These are phyloP conservation scores for Sphenostylis stenocarpa DNA, from an alignment of 306 rosid species.

Conservation along the genomic window DNA sequence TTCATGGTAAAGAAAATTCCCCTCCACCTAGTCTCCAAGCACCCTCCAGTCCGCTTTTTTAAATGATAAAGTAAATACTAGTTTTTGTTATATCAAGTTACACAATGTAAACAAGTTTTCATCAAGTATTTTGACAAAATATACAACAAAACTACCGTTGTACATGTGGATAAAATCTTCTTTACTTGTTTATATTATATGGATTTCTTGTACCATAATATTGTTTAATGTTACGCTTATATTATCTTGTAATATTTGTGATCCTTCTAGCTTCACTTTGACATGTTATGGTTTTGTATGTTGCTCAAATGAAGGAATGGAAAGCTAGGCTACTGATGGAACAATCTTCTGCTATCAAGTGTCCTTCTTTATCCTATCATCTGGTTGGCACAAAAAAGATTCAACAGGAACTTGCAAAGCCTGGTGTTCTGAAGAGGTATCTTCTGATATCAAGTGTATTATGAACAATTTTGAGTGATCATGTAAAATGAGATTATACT, in stretches of 20 bases:
- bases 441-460: background rate
- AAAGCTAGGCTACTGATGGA: constrained; percentile 84
- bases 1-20: too few species aligned
- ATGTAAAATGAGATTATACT: constrained; percentile 12
- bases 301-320: constrained; percentile 72
- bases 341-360: constrained; percentile 87
- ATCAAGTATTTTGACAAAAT: too few species aligned
- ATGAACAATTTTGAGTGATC: background rate
- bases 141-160: too few species aligned
- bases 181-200: background rate
- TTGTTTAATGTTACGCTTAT: background rate
- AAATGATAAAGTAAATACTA: too few species aligned
- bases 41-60: too few species aligned
- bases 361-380: constrained; percentile 98
- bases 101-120: too few species aligned
- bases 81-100: too few species aligned
- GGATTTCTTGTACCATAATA: constrained; percentile 10
- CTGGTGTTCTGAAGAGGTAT: constrained; percentile 90
- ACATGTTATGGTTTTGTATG: constrained; percentile 18
- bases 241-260: constrained; percentile 2
- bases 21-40: too few species aligned
- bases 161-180: background rate
- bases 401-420: constrained; percentile 95
- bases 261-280: constrained; percentile 4
- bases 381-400: constrained; percentile 86